phyloP scores from a whole-genome alignment of 129 eudicot genomes.

The Artemisia annua region DNA sequence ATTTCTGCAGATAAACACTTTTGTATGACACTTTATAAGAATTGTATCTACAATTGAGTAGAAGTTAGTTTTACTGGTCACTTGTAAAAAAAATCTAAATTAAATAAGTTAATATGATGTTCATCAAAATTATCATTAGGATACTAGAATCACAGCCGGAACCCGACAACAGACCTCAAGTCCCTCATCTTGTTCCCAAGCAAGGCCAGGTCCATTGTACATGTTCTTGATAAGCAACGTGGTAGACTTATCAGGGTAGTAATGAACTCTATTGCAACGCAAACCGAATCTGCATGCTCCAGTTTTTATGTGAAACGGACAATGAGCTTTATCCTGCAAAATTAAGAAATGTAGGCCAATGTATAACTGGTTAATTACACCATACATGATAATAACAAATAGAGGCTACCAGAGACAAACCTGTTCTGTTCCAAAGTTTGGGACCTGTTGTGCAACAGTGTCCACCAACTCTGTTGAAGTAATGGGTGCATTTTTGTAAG shows the following conservation, averaged over 20 bases:
- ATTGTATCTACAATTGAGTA: not conserved
- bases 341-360: constrained; percentile 16
- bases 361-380: constrained; percentile 8
- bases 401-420: constrained; percentile 36
- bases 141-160: constrained; percentile 82
- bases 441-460: constrained; percentile 83
- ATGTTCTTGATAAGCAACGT: constrained; percentile 92
- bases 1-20: constrained; percentile 12
- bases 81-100: constrained; percentile 3
- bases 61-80: constrained; percentile 22
- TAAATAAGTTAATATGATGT: constrained; percentile 8
- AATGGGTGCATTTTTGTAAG: constrained; percentile 48
- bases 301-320: constrained; percentile 97
- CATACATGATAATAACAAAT: constrained; percentile 6
- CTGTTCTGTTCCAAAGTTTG: constrained; percentile 97
- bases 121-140: constrained; percentile 51
- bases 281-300: constrained; percentile 96
- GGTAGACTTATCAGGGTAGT: constrained; percentile 88
- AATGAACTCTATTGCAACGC: constrained; percentile 92
- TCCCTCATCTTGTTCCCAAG: constrained; percentile 99
- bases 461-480: constrained; percentile 62
- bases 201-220: constrained; percentile 97
- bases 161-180: constrained; percentile 99
- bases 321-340: constrained; percentile 97
- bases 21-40: not conserved